Base-by-base conservation (phyloP, 139 green algal genomes). In the Monoraphidium neglectum region DNA sequence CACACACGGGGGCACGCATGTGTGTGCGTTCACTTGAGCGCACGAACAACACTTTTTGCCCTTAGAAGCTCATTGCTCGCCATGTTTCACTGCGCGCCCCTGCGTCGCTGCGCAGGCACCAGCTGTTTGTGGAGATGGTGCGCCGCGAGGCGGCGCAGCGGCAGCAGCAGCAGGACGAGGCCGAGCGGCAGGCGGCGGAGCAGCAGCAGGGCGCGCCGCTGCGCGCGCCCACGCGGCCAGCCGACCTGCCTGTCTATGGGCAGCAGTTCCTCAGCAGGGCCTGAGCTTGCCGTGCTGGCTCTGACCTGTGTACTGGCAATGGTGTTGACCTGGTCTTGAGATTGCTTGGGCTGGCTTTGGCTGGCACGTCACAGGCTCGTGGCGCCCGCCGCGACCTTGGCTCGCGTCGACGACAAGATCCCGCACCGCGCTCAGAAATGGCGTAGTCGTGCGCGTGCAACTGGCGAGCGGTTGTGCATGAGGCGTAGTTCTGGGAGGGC, bases 91-190 rank as follows among this genome's bases (percentile, higher is more conserved):
- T 67, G 60, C 60, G 26, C 24, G 24, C 30, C n/a, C 56, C 21
- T 15, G 30, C 43, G 32, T 33, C 43, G 60, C 37, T 56, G 10
- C 15, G 30, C 32, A 47, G 93, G 96, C 95, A 97, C 84, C 76
- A 90, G 74, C 73, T 95, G 33, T 98, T 98, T 83, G 87, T 93
- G 12, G 83, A 93, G 35, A 96, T 97, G 88, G 91, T 98, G 10
- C 61, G 80, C 5, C 35, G 88, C 62, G 68, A 89, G 32, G 46
- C 33, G 16, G 18, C 68, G 35, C 59, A 59, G 28, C 40, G 38
- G 13, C 21, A 56, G 59, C 28, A 43, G 28, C 35, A 36, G 4
- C 57, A 37, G 36, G 73, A 36, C 28, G 65, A 32, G 40, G 66
- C 32, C 33, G 40, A 64, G 46, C 43, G 63, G 10, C 51, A 68